Evolutionary conservation across 257 asterid genomes (phyloP).

Genomic region (Ophiorrhiza pumila): DNA sequence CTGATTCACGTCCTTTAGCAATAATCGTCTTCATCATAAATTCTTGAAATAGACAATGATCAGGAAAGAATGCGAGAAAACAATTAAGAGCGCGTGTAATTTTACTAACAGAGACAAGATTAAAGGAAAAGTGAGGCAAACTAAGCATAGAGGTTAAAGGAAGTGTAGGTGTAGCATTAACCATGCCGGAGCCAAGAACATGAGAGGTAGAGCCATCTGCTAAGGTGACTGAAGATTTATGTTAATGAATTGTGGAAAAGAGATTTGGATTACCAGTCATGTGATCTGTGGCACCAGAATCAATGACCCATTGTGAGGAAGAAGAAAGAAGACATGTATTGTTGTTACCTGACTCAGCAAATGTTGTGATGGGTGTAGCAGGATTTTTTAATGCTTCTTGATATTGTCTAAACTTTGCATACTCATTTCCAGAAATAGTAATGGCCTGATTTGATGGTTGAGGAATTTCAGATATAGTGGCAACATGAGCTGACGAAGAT

Average conservation of each 20-base stretch:
- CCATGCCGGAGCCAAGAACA: background rate
- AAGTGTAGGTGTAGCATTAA: background rate
- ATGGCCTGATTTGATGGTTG: too few relatives aligned
- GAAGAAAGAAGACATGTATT: conserved; percentile 1
- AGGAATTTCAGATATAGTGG: too few relatives aligned
- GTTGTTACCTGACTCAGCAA: background rate
- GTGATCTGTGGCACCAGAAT: background rate
- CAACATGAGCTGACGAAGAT: too few relatives aligned
- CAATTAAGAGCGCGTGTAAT: background rate
- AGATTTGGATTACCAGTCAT: conserved; percentile 4
- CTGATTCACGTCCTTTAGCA: conserved; percentile 3
- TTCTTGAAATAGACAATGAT: conserved; percentile 2
- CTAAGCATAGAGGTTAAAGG: background rate
- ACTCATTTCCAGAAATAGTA: too few relatives aligned
- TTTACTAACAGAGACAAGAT: background rate
- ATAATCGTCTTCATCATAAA: conserved; percentile 1
- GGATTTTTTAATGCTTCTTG: background rate
- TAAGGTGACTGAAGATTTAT: background rate
- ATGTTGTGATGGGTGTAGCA: background rate
- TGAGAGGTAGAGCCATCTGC: background rate
- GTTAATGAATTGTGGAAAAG: background rate
- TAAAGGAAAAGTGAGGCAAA: background rate
- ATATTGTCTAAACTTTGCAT: background rate
- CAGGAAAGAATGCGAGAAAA: background rate
- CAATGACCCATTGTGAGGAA: background rate